Evolutionary conservation across 139 green algal genomes (phyloP), one percentile per base, ranked within the genome.

Genomic region (Pleodorina starrii): DNA sequence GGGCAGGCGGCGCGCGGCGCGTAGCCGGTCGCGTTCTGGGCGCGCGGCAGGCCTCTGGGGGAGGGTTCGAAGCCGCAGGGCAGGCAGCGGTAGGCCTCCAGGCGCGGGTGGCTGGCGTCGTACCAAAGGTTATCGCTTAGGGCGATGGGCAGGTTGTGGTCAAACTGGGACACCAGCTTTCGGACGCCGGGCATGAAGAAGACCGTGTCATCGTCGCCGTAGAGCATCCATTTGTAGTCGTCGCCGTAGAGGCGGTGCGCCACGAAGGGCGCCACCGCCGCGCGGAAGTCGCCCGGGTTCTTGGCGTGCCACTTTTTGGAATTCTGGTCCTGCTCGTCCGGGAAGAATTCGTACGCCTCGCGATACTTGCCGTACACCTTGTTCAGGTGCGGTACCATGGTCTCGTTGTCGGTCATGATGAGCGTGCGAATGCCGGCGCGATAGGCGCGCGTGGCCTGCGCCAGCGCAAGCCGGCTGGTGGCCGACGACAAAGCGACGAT

Each of bases 211-310:
- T 73, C 79, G 29, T 86, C 54, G 50, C 84, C 84, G 84, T 83
- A 89, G 35, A 89, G 68, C 69, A 89, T 44, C 84, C 84, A 89
- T 32, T 89, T 82, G 84, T 82, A 89, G 5, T 4, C 35, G 50
- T 72, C 48, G 23, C 50, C 66, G 23, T 48, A 89, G 7, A 50
- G 17, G 17, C 50, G 69, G 69, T 89, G 84, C 4, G 84, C 83
- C 2, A 35, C 44, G 32, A 79, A 88, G 44, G 84, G 84, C 23
- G 69, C 69, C 14, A 89, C 14, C 2, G 48, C 84, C 0, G 84
- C 84, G 2, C 84, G 48, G 25, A 74, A 74, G 84, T 89, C 84
- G 29, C 84, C 84, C 1, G 84, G 69, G 84, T 71, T 71, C 68
- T 80, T 79, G 35, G 83, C 83, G 36, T 88, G 66, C 66, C 46